Evolutionary conservation across 441 rosid genomes (phyloP), one percentile per base, ranked within the genome.

Genomic region (Arabidopsis lyrata): DNA sequence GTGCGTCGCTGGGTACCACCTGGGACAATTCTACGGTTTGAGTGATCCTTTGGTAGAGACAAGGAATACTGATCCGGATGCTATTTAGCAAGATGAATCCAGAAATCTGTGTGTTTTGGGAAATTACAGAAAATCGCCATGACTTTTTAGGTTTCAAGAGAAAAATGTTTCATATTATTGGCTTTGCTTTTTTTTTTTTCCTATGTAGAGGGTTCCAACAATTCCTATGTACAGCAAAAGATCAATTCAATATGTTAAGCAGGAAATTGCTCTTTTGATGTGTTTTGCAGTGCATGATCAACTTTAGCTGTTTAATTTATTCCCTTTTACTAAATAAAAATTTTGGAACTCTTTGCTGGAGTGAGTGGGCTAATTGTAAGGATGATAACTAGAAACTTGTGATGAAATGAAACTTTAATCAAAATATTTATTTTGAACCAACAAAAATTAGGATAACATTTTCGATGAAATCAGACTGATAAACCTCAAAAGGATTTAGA

Each of bases 1-100:
- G 97, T 68, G 97, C 85, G 15, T 71, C 70, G 14, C 69, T 93
- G 48, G 96, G 98, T 70, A 74, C 72, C 72, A 70, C 85, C 53
- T 79, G 78, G 80, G 80, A 81, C 54, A 62, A 56, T 8, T 10
- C 70, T 18, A 29, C 70, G 9, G 2, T 11, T 9, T 75, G 64
- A 75, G 18, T 34, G 55, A 67, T 75, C 68, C 18, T 49, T 52
- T 66, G 68, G 63, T 59, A 6, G 34, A 7, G 47, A 36, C 11
- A 8, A 61, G 45, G 62, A 55, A 36, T 38, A 12, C 8, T 64
- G 27, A 57, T 54, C 68, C n/a, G 47, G 49, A 41, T 34, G 66
- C 47, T 57, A 41, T 3, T 6, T 56, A 15, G 45, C 36, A n/a
- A 32, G n/a, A 50, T 7, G 22, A 24, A 60, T 49, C 32, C 18